Conservation (phyloP, 192 early-diverging fungal species). For the Backusella morwellensis region DNA sequence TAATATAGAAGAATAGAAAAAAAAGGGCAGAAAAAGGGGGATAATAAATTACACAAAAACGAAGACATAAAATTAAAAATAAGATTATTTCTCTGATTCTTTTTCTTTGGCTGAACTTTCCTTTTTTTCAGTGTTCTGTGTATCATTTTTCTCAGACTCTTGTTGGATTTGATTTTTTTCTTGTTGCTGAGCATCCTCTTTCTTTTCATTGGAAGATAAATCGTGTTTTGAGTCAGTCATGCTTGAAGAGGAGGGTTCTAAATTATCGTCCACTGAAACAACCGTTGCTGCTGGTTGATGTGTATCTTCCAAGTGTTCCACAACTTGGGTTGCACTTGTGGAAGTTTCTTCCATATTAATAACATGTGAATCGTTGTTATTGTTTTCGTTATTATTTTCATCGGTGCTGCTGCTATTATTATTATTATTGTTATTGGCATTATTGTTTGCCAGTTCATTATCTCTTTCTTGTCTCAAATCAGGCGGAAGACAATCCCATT, state of each 20-base stretch:
- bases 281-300: neutral
- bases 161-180: neutral
- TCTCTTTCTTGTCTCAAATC: constrained; percentile 4
- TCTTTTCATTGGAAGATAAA: neutral
- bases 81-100: neutral
- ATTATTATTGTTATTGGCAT: neutral
- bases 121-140: neutral
- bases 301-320: constrained; percentile 3
- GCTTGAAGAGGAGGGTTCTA: neutral
- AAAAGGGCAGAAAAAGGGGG: neutral
- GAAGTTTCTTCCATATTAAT: neutral
- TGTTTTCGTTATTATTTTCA: neutral
- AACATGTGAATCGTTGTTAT: neutral
- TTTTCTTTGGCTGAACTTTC: neutral
- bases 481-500: constrained; percentile 29
- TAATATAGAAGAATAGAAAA: neutral
- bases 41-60: neutral
- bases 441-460: neutral
- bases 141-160: neutral
- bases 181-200: neutral
- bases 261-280: neutral
- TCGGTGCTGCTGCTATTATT: neutral
- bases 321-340: neutral
- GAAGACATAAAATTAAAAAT: neutral
- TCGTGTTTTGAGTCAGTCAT: neutral